phyloP scores from a whole-genome alignment of 2,329 filamentous ascomycete genomes.

The Epichloe gansuensis region DNA sequence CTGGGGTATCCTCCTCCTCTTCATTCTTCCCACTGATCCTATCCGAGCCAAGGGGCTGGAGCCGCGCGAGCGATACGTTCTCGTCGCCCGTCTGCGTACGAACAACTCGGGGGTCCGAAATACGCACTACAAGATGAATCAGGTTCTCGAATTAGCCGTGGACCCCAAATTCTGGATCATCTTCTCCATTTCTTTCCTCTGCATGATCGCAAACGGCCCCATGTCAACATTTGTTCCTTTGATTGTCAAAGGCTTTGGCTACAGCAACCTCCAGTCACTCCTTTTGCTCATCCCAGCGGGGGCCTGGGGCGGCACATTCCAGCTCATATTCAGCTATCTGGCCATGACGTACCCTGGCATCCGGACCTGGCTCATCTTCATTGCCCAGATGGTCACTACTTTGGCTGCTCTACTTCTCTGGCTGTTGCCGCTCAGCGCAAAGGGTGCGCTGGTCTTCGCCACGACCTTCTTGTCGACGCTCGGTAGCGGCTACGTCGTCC shows the following conservation, averaged over 20 bases:
- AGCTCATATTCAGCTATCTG: background rate
- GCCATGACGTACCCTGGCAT: background rate
- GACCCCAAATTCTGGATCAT: constrained; percentile 40
- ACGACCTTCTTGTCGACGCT: background rate
- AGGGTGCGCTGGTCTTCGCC: background rate
- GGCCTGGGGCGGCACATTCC: background rate
- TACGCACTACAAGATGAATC: constrained; percentile 26
- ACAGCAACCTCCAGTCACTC: constrained; percentile 25
- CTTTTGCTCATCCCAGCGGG: constrained; percentile 39
- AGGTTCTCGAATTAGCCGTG: constrained; percentile 25
- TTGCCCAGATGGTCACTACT: background rate
- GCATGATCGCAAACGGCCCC: constrained; percentile 31
- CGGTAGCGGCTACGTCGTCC: background rate
- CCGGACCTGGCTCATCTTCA: background rate
- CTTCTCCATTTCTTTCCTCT: constrained; percentile 35
- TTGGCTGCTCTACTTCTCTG: background rate
- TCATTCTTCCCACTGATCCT: constrained; percentile 47
- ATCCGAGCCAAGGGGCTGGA: constrained; percentile 49
- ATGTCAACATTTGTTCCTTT: constrained; percentile 19
- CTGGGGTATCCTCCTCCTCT: constrained; percentile 41
- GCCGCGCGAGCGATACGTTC: constrained; percentile 22
- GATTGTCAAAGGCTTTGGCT: constrained; percentile 20
- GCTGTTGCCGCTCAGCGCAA: background rate
- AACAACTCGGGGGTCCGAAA: constrained; percentile 18
- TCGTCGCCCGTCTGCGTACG: constrained; percentile 22